Conservation (phyloP, 192 early-diverging fungal species). For the Coemansia sp. region DNA sequence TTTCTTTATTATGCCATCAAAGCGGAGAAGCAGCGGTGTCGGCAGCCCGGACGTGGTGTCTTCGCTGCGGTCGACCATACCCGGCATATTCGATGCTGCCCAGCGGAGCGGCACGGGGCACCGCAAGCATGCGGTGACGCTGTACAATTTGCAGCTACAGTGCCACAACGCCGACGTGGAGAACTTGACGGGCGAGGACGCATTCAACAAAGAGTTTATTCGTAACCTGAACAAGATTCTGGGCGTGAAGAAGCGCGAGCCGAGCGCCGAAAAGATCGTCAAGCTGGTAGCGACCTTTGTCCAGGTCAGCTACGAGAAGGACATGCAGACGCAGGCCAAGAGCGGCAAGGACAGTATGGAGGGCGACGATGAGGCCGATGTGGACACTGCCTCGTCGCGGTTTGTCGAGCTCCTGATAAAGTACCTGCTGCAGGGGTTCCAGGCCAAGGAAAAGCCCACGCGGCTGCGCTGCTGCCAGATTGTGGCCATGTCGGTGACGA, state of each 20-base stretch:
- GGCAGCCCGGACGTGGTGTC: conserved; percentile 37
- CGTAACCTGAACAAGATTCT: conserved; percentile 75
- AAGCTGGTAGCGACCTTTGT: conserved; percentile 72
- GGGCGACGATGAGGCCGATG: conserved; percentile 21
- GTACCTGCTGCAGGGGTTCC: conserved; percentile 67
- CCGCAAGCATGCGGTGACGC: conserved; percentile 65
- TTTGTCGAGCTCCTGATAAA: conserved; percentile 67
- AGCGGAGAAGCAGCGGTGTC: conserved; percentile 21
- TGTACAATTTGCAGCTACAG: conserved; percentile 66
- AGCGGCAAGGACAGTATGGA: neutral
- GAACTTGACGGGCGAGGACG: conserved; percentile 53
- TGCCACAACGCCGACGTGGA: conserved; percentile 39
- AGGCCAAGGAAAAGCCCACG: conserved; percentile 72
- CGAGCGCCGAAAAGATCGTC: conserved; percentile 63
- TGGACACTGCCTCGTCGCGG: conserved; percentile 56
- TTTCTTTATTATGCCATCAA: conserved; percentile 18
- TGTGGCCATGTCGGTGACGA: conserved; percentile 65
- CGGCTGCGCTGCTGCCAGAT: conserved; percentile 73
- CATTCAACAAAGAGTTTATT: conserved; percentile 70
- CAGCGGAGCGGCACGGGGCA: conserved; percentile 60
- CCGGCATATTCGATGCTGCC: conserved; percentile 70
- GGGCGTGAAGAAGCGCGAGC: conserved; percentile 66
- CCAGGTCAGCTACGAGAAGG: conserved; percentile 62
- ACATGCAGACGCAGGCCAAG: conserved; percentile 27
- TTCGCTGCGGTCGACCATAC: conserved; percentile 49